Conservation (phyloP, 2,329 filamentous ascomycete genomes). For the Endoconidiophora polonica region DNA sequence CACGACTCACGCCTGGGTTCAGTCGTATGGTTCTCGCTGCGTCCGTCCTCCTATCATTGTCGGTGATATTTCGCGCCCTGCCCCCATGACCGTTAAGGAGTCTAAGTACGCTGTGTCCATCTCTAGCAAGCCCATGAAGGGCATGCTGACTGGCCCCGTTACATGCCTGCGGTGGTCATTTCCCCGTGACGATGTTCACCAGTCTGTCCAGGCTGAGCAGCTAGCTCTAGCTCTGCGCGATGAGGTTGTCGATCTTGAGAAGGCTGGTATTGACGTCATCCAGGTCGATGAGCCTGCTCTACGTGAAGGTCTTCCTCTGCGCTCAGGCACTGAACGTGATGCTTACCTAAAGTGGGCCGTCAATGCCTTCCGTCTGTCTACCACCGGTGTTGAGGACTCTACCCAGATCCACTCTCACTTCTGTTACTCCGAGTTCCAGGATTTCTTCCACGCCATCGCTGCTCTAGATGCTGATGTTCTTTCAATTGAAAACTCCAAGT, state of each 20-base stretch:
- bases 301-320: conserved; percentile 96
- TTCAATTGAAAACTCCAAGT: conserved; percentile 99
- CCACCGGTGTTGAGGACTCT: conserved; percentile 79
- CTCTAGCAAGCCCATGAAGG: conserved; percentile 99
- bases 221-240: conserved; percentile 95
- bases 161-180: conserved; percentile 99
- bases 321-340: conserved; percentile 82
- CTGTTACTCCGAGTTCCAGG: conserved; percentile 99
- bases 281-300: conserved; percentile 98
- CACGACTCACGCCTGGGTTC: conserved; percentile 98
- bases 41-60: conserved; percentile 97
- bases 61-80: conserved; percentile 92
- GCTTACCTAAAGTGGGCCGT: conserved; percentile 96
- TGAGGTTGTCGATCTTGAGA: conserved; percentile 95
- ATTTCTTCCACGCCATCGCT: conserved; percentile 99
- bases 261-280: conserved; percentile 92
- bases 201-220: conserved; percentile 97
- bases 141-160: conserved; percentile 98
- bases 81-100: conserved; percentile 99
- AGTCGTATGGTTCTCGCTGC: conserved; percentile 95
- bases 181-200: conserved; percentile 98
- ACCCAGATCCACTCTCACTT: conserved; percentile 99
- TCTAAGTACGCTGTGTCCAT: conserved; percentile 95
- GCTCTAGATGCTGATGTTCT: conserved; percentile 96
- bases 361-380: conserved; percentile 92